Base-by-base conservation (phyloP, 345 rosid species). In the Brassica rapa region DNA sequence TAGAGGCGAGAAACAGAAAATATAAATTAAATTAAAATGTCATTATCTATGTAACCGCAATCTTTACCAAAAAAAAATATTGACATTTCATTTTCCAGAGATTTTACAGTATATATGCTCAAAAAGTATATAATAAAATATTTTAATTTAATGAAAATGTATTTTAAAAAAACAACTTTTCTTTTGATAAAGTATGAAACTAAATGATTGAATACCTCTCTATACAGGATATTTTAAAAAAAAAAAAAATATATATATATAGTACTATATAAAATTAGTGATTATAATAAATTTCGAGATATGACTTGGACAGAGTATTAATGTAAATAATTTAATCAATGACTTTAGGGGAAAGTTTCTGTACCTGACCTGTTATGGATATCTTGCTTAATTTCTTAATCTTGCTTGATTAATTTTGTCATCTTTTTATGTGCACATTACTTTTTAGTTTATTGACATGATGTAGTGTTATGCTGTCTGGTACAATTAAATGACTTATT, bases 271-370 rank as follows among this genome's bases (percentile, higher is more conserved):
- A 4, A 37, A 67, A 23, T 33, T 15, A 35, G 60, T 61, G 62
- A 24, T 14, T 39, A 60, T 76, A 29, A 70, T 4, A 77, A 69
- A 49, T 62, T 21, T 77, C 16, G 21, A 66, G 53, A 14, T 66
- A 59, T 29, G 73, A 78, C 56, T 27, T 57, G 62, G 69, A 67
- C 77, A 66, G 73, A 72, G 73, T 66, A 78, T 77, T 46, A 62
- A 46, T 43, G 73, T 72, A 77, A 78, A 46, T 66, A 66, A 66
- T 3, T 66, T 30, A 78, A 59, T 60, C 68, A 21, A 43, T 46
- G 53, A 60, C 24, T 41, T 59, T 4, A 43, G 11, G 4, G 62
- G 33, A n/a, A 72, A 23, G 68, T 46, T 78, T 59, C 55, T 59
- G 4, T 49, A 72, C 46, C 73, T 30, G 68, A 72, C 62, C 14